Evolutionary conservation across 2,329 filamentous ascomycete genomes (phyloP).

Genomic region (Trichophyton verrucosum): DNA sequence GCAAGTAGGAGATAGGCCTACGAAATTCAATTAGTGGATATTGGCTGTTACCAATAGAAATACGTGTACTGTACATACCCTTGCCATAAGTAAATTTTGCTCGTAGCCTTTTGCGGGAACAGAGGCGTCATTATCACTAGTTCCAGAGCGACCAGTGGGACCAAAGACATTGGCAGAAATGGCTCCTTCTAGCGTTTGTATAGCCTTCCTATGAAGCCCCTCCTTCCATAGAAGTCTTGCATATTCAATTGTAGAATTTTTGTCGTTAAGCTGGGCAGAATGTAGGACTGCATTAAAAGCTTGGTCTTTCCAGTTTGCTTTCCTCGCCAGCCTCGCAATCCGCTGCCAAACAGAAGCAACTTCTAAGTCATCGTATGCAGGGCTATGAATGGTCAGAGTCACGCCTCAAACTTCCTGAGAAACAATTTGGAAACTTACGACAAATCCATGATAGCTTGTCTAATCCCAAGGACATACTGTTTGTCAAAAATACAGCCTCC

Average conservation of each 20-base stretch:
- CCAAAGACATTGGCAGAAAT: slow-evolving; percentile 71
- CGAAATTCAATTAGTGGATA: neutral
- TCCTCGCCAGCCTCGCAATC: slow-evolving; percentile 73
- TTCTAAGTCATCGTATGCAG: slow-evolving; percentile 55
- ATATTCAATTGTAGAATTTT: slow-evolving; percentile 85
- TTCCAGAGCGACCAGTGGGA: slow-evolving; percentile 28
- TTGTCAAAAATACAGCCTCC: slow-evolving; percentile 87
- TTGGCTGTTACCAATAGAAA: neutral
- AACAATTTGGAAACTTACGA: slow-evolving; percentile 26
- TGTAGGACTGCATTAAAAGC: slow-evolving; percentile 91
- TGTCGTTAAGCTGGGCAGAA: slow-evolving; percentile 70
- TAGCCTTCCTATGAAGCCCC: slow-evolving; percentile 85
- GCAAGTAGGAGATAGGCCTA: slow-evolving; percentile 76
- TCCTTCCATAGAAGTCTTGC: slow-evolving; percentile 87
- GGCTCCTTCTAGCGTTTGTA: slow-evolving; percentile 76
- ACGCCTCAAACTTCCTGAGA: neutral
- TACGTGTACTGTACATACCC: slow-evolving; percentile 19
- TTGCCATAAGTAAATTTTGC: slow-evolving; percentile 39
- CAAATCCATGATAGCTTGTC: slow-evolving; percentile 76
- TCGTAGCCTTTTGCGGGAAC: slow-evolving; percentile 30
- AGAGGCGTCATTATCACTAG: slow-evolving; percentile 22
- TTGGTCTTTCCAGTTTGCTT: slow-evolving; percentile 68
- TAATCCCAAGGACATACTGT: slow-evolving; percentile 77
- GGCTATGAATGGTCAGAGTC: slow-evolving; percentile 19
- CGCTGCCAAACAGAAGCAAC: slow-evolving; percentile 76